These are phyloP conservation scores for Somion occarium DNA, from an alignment of 1,284 basidiomycete genomes.

Conservation along the genomic window DNA sequence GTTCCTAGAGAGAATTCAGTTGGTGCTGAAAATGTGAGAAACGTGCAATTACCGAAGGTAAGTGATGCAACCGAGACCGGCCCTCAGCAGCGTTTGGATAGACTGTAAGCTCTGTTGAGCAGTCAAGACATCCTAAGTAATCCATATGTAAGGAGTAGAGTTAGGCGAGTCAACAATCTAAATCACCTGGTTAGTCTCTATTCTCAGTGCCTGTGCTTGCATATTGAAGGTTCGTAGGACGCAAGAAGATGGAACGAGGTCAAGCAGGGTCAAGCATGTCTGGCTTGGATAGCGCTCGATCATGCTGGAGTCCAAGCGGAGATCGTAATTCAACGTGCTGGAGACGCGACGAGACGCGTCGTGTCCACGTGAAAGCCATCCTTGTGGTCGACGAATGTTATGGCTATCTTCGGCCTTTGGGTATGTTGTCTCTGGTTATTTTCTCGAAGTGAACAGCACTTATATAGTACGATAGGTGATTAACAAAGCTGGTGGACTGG, in stretches of 20 bases:
- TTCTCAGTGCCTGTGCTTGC: slow-evolving; percentile 27
- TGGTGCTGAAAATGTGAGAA: not conserved
- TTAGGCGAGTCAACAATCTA: not conserved
- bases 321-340: slow-evolving; percentile 15
- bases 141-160: too few species aligned
- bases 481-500: slow-evolving; percentile 97
- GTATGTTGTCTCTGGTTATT: slow-evolving; percentile 42
- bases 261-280: too few species aligned
- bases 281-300: too few species aligned
- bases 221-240: slow-evolving; percentile 16
- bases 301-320: not conserved
- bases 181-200: slow-evolving; percentile 23
- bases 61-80: slow-evolving; percentile 73
- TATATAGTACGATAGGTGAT: slow-evolving; percentile 63
- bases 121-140: slow-evolving; percentile 41
- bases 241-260: not conserved
- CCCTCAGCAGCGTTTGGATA: slow-evolving; percentile 65
- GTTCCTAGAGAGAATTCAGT: slow-evolving; percentile 37
- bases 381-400: slow-evolving; percentile 10
- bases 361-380: slow-evolving; percentile 16
- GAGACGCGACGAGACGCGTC: slow-evolving; percentile 14
- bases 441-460: not conserved
- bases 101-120: slow-evolving; percentile 59
- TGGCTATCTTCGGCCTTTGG: slow-evolving; percentile 83
- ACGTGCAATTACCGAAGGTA: slow-evolving; percentile 52